phyloP scores from a whole-genome alignment of 1,139 yeast species.

The Sugiyamaella castrensis region DNA sequence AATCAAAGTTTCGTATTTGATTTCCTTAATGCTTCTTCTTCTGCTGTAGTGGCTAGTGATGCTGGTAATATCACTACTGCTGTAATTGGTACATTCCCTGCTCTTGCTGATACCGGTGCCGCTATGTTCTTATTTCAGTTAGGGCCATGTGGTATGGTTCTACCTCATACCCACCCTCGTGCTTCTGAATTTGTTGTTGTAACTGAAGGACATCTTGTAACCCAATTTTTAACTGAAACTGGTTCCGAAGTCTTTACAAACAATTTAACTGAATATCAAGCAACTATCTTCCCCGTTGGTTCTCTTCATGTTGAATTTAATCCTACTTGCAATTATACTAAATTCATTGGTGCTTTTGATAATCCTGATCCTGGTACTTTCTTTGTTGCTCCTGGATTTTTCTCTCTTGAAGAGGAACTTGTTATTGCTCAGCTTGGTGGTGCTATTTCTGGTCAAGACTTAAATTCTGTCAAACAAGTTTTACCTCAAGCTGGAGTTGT shows the following conservation, averaged over 20 bases:
- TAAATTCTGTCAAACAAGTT: conserved; percentile 16
- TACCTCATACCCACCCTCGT: conserved; percentile 25
- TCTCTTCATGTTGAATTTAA: conserved; percentile 23
- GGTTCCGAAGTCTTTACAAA: conserved; percentile 21
- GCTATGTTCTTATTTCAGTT: conserved; percentile 21
- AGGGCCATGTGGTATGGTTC: conserved; percentile 24
- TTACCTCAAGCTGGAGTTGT: conserved; percentile 21
- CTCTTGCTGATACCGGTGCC: conserved; percentile 19
- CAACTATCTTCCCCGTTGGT: conserved; percentile 23
- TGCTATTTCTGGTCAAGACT: conserved; percentile 18
- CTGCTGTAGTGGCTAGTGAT: conserved; percentile 16
- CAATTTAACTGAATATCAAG: conserved; percentile 15
- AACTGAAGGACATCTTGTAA: conserved; percentile 21
- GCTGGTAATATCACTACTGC: conserved; percentile 21
- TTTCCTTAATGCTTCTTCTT: conserved; percentile 22
- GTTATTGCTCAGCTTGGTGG: conserved; percentile 20
- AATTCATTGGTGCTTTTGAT: conserved; percentile 22
- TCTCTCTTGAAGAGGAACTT: conserved; percentile 20
- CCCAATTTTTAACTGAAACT: conserved; percentile 24
- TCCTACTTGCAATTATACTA: conserved; percentile 22
- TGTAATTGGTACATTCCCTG: conserved; percentile 22
- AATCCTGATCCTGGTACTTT: conserved; percentile 24
- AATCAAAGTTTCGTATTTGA: conserved; percentile 22
- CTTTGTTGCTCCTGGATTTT: conserved; percentile 21
- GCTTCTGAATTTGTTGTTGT: conserved; percentile 23